These are phyloP conservation scores for Cladosporium sp. DNA, from an alignment of 2,329 filamentous ascomycete species.

Conservation along the genomic window DNA sequence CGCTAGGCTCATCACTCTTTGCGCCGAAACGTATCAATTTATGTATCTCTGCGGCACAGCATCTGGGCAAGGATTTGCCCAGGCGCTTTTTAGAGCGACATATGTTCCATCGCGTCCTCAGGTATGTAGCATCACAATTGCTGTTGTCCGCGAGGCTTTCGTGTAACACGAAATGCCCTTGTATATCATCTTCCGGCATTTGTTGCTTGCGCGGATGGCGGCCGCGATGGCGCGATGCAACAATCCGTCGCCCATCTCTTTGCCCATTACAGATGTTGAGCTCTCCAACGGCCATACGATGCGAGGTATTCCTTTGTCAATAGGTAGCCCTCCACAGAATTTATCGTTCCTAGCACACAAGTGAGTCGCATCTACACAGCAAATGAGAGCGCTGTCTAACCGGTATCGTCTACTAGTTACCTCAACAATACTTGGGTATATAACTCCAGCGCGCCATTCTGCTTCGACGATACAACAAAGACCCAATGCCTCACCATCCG, in stretches of 20 bases:
- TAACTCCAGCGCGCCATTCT: constrained; percentile 15
- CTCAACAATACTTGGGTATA: constrained; percentile 21
- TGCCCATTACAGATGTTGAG: constrained; percentile 11
- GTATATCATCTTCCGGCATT: background rate
- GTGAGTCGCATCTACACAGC: background rate
- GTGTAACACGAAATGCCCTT: background rate
- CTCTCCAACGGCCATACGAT: constrained; percentile 3
- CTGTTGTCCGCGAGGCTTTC: background rate
- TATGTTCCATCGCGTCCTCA: background rate
- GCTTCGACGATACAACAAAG: constrained; percentile 9
- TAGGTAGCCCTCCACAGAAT: constrained; percentile 13
- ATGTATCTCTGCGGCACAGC: background rate
- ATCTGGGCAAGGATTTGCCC: background rate
- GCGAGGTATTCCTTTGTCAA: constrained; percentile 8
- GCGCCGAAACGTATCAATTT: too few species aligned
- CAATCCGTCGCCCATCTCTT: background rate
- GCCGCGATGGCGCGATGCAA: background rate
- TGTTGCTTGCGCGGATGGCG: background rate
- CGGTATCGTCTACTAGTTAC: background rate
- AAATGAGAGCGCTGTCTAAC: background rate
- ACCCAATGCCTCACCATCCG: constrained; percentile 15
- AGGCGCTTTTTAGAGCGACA: background rate
- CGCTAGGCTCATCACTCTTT: too few species aligned
- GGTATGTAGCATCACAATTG: too few species aligned
- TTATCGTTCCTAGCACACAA: constrained; percentile 11